Evolutionary conservation across 73 alveolate species (phyloP).

Genomic region (Stentor roeselii): DNA sequence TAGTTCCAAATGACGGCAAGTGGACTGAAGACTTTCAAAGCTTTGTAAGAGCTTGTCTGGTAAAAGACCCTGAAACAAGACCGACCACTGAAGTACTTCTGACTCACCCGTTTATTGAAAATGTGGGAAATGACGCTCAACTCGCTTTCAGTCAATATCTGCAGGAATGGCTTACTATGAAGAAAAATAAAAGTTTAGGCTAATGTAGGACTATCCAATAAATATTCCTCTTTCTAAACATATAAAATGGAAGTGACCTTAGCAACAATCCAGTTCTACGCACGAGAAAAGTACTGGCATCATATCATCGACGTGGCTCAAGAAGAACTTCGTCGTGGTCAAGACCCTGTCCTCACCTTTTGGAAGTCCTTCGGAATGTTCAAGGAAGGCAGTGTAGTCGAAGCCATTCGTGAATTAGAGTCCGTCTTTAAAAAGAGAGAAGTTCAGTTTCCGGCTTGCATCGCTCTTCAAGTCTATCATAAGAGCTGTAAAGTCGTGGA

Average conservation of each 20-base stretch:
- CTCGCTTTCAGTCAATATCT: no score
- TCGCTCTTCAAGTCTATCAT: conserved; percentile 86
- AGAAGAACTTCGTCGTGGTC: conserved; percentile 84
- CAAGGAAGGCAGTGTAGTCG: conserved; percentile 92
- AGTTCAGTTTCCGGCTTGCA: conserved; percentile 79
- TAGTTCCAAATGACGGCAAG: conserved; percentile 22
- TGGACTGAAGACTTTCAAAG: conserved; percentile 38
- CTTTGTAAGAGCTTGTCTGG: conserved; percentile 34
- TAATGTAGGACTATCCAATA: no score
- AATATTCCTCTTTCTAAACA: no score
- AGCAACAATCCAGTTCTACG: conserved; percentile 68
- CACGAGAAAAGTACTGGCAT: conserved; percentile 79
- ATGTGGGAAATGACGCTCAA: no score
- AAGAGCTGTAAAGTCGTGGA: conserved; percentile 86
- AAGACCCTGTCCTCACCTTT: conserved; percentile 91
- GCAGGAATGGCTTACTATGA: no score
- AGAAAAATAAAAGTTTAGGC: no score
- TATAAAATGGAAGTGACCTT: conserved; percentile 74
- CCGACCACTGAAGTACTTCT: conserved; percentile 32
- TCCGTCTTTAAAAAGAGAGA: conserved; percentile 84
- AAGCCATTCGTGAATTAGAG: conserved; percentile 94
- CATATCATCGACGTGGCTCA: conserved; percentile 65
- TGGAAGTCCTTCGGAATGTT: conserved; percentile 96
- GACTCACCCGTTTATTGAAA: no score
- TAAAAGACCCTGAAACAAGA: conserved; percentile 42